These are phyloP conservation scores for Zygosaccharomyces sapae DNA, from an alignment of 1,139 yeast species.

Conservation along the genomic window DNA sequence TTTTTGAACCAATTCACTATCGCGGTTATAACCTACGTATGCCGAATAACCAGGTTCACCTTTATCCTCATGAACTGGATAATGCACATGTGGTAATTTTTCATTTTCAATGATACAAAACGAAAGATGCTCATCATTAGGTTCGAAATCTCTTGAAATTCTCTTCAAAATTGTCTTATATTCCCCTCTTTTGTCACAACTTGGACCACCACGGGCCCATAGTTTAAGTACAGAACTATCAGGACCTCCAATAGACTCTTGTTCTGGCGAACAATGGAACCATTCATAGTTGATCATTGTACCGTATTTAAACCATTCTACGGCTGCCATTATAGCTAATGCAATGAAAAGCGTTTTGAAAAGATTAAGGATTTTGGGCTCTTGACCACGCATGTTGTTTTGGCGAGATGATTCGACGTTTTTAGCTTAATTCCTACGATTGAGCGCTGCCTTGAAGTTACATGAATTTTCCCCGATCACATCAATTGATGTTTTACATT, in stretches of 20 bases:
- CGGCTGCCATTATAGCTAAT: conserved; percentile 37
- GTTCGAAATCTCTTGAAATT: conserved; percentile 39
- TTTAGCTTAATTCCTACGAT: not conserved
- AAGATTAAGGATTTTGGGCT: conserved; percentile 30
- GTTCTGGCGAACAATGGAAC: conserved; percentile 41
- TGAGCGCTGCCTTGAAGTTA: too few species aligned
- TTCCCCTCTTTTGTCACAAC: conserved; percentile 43
- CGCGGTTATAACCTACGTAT: conserved; percentile 36
- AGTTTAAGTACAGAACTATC: conserved; percentile 33
- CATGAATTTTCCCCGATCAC: too few species aligned
- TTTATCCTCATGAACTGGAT: conserved; percentile 34
- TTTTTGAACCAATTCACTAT: conserved; percentile 26
- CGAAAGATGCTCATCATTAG: conserved; percentile 34
- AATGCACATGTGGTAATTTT: conserved; percentile 30
- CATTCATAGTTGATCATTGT: conserved; percentile 40
- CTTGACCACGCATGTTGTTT: conserved; percentile 12
- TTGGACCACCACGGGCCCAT: conserved; percentile 40
- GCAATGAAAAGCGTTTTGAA: conserved; percentile 32
- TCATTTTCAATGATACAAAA: conserved; percentile 38
- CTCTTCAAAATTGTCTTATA: conserved; percentile 38
- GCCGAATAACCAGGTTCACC: conserved; percentile 38
- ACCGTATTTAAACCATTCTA: conserved; percentile 41
- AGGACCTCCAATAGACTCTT: conserved; percentile 28
- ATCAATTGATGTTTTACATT: too few species aligned
- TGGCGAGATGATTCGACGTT: not conserved